These are phyloP conservation scores for Eutrema japonicum DNA, from an alignment of 345 rosid species.

Conservation along the genomic window DNA sequence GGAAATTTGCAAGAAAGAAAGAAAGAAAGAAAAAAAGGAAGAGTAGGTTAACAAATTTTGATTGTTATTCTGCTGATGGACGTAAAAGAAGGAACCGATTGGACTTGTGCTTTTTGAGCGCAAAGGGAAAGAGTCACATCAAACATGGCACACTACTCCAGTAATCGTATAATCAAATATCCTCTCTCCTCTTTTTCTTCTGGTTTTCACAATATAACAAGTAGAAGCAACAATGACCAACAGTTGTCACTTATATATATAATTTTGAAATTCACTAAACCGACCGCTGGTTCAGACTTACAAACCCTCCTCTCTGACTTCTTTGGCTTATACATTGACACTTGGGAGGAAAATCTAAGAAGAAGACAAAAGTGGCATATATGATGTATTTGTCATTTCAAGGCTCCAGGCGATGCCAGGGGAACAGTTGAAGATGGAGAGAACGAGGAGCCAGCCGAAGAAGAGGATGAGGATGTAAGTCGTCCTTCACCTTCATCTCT, in stretches of 20 bases:
- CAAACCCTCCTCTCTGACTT: slow-evolving; percentile 22
- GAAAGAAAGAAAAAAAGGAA: not conserved
- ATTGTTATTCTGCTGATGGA: slow-evolving; percentile 14
- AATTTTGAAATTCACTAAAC: not conserved
- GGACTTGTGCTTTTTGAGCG: slow-evolving; percentile 6
- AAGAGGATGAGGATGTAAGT: slow-evolving; percentile 64
- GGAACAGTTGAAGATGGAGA: slow-evolving; percentile 58
- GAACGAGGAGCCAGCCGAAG: slow-evolving; percentile 72
- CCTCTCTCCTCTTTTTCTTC: not conserved
- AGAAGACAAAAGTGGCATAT: slow-evolving; percentile 11
- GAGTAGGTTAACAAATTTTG: too few species aligned
- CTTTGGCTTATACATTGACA: slow-evolving; percentile 25
- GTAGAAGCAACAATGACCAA: slow-evolving; percentile 9
- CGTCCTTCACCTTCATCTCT: slow-evolving; percentile 43
- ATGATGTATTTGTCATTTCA: not conserved
- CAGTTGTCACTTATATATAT: not conserved
- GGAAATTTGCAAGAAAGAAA: not conserved
- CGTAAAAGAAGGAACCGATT: slow-evolving; percentile 9
- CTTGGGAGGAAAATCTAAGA: not conserved
- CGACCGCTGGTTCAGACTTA: slow-evolving; percentile 27
- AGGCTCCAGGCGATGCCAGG: slow-evolving; percentile 63
- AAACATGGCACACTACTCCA: slow-evolving; percentile 10
- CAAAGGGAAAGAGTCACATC: slow-evolving; percentile 2
- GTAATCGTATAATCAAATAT: not conserved
- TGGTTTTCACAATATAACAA: not conserved